Base-by-base conservation (phyloP, 2,329 filamentous ascomycete species). In the Penicillium polonicum region DNA sequence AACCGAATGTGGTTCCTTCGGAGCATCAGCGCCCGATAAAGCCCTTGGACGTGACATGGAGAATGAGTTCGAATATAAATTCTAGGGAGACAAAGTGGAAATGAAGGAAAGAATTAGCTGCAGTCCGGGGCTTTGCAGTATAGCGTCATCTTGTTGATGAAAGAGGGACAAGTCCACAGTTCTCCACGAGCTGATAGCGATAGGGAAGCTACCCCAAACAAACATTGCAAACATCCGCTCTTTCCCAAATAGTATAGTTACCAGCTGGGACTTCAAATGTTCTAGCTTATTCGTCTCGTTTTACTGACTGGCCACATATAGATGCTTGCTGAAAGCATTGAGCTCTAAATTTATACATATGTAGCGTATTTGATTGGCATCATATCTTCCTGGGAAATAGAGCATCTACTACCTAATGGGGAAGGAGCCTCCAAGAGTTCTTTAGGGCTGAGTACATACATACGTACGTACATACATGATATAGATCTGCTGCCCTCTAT, bases 1-100 rank as follows among this genome's bases (percentile, higher is more conserved):
- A 45, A 92, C 85, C 21, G 87, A 85, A 75, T 92, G 89, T 38
- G 89, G 88, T 75, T 92, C 90, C 74, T 91, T 91, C 15, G 74
- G 72, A 48, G 68, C 73, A 43, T 80, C 78, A 48, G 76, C 75
- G 15, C 72, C 68, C 17, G 76, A 79, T 45, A 73, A 67, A 50
- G 76, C 74, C 58, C 77, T 72, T 52, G 76, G 68, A 31, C 76
- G 76, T 64, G 76, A 72, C 77, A 79, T 79, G 0, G 19, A n/a
- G 39, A 48, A 39, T 17, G 42, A 8, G n/a, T 53, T 25, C 8
- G 0, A 7, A 9, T 23, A 39, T 39, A 10, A 48, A 23, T 7
- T 29, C 10, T 6, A 27, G 13, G 2, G 13, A 19, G 4, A 13
- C n/a, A n/a, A 9, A 17, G 5, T 17, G 7, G n/a, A 19, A 25